Conservation (phyloP, 768 basidiomycete genomes). For the Trametes maxima region DNA sequence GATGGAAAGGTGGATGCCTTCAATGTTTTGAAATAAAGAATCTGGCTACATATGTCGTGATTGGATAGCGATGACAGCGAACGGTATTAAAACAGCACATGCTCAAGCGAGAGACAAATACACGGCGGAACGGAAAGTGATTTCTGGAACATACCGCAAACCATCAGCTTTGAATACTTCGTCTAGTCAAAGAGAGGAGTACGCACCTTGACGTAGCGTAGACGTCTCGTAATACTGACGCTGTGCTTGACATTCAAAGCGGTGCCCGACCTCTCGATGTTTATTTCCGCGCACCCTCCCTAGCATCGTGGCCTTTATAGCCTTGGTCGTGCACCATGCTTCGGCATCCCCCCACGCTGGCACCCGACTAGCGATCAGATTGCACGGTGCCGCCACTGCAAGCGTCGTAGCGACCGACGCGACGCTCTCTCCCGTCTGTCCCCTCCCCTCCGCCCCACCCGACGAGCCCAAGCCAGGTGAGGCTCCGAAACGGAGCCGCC, state of each 20-base stretch:
- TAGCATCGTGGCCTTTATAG: neutral
- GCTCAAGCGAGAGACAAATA: slow-evolving; percentile 14
- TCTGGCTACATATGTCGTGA: slow-evolving; percentile 10
- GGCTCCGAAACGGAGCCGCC: slow-evolving; percentile 83
- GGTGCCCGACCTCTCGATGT: neutral
- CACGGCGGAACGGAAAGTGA: slow-evolving; percentile 10
- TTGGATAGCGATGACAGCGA: slow-evolving; percentile 20
- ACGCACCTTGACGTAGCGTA: slow-evolving; percentile 16
- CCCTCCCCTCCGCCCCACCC: slow-evolving; percentile 56
- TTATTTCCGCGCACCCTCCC: neutral
- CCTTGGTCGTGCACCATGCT: neutral
- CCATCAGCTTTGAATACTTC: neutral
- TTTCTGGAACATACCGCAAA: neutral
- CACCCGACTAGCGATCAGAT: neutral
- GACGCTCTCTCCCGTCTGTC: slow-evolving; percentile 6
- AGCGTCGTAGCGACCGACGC: neutral
- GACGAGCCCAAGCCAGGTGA: slow-evolving; percentile 63
- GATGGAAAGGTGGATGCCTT: too few relatives aligned
- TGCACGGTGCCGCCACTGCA: slow-evolving; percentile 1
- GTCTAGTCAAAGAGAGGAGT: neutral
- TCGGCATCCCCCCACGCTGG: neutral
- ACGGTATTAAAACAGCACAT: slow-evolving; percentile 8
- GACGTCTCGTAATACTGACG: slow-evolving; percentile 19
- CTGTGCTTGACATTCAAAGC: slow-evolving; percentile 3
- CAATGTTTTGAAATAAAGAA: neutral